Conservation (phyloP, 2,329 filamentous ascomycete species). For the Exophiala calicioides region DNA sequence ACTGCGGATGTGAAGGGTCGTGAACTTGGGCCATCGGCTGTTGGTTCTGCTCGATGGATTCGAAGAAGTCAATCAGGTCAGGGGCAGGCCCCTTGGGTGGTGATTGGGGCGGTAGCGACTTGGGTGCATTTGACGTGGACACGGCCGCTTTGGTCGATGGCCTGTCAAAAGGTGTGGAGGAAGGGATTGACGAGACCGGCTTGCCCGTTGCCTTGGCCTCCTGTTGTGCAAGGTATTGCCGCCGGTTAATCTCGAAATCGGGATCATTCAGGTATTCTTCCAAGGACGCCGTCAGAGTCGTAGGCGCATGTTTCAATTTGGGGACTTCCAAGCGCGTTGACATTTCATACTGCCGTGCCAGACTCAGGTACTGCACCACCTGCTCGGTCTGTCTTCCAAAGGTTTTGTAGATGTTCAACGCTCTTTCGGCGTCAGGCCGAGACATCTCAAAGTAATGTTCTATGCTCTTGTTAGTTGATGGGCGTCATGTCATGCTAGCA, state of each 20-base stretch:
- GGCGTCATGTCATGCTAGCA: constrained; percentile 17
- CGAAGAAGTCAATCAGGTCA: constrained; percentile 92
- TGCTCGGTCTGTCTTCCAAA: constrained; percentile 91
- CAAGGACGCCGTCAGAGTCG: constrained; percentile 82
- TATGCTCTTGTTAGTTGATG: constrained; percentile 40
- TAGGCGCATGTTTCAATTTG: constrained; percentile 94
- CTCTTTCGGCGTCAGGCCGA: constrained; percentile 85
- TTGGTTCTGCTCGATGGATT: constrained; percentile 86
- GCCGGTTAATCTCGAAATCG: constrained; percentile 89
- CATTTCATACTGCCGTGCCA: constrained; percentile 86
- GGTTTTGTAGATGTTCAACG: constrained; percentile 85
- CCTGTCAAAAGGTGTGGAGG: constrained; percentile 33
- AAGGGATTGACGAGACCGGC: constrained; percentile 31
- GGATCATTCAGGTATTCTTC: constrained; percentile 94
- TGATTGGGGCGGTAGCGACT: constrained; percentile 34
- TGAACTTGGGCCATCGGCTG: constrained; percentile 61
- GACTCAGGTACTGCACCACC: constrained; percentile 84
- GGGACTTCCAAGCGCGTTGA: constrained; percentile 92
- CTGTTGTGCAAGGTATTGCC: constrained; percentile 88
- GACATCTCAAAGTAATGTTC: constrained; percentile 99
- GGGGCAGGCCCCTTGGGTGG: constrained; percentile 49
- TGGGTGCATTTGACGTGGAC: constrained; percentile 27
- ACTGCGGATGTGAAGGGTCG: constrained; percentile 40
- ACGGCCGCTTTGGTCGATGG: constrained; percentile 33
- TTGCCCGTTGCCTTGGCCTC: constrained; percentile 58